Percentiles rank a stretch among this genome's conserved stretches.
Conservation (phyloP, 148 eudicot genomes). For the Salicornia ramosissima region DNA sequence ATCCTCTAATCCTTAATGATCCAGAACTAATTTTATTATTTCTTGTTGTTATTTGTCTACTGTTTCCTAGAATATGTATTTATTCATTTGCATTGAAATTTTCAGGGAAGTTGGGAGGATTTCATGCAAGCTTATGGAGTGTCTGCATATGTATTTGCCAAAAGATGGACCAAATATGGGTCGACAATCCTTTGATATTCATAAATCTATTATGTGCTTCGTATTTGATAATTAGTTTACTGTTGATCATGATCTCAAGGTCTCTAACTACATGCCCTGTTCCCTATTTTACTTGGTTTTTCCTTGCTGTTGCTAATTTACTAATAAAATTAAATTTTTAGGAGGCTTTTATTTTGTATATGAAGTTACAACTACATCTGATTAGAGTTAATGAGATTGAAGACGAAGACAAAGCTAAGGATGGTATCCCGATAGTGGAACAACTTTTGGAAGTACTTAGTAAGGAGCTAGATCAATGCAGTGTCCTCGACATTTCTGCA, state of each 20-base stretch:
- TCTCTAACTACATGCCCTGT: slow-evolving; percentile 20
- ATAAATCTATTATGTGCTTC: slow-evolving; percentile 66
- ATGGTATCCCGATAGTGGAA: slow-evolving; percentile 47
- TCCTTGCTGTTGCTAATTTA: slow-evolving; percentile 1
- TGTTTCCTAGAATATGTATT: background rate
- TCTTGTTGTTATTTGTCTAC: slow-evolving; percentile 22
- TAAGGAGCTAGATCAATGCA: slow-evolving; percentile 82
- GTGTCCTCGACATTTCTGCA: slow-evolving; percentile 31
- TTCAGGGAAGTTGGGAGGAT: slow-evolving; percentile 81
- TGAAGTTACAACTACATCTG: slow-evolving; percentile 70
- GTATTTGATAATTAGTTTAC: slow-evolving; percentile 67
- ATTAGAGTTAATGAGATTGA: slow-evolving; percentile 64
- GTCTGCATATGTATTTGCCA: slow-evolving; percentile 67
- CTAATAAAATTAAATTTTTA: slow-evolving; percentile 6
- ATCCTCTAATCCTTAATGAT: background rate
- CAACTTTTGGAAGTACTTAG: slow-evolving; percentile 69
- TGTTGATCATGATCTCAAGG: slow-evolving; percentile 72
- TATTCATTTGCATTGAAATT: background rate
- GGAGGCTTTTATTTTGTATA: slow-evolving; percentile 50
- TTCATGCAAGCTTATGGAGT: slow-evolving; percentile 75
- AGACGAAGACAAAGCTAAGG: slow-evolving; percentile 31
- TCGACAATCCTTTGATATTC: slow-evolving; percentile 60
- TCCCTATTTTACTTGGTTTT: background rate
- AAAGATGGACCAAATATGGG: slow-evolving; percentile 95
- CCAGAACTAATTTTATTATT: background rate